Percentiles rank a stretch among this genome's conserved stretches.
Evolutionary conservation across 345 rosid species (phyloP).

Genomic region (Clausena lansium): DNA sequence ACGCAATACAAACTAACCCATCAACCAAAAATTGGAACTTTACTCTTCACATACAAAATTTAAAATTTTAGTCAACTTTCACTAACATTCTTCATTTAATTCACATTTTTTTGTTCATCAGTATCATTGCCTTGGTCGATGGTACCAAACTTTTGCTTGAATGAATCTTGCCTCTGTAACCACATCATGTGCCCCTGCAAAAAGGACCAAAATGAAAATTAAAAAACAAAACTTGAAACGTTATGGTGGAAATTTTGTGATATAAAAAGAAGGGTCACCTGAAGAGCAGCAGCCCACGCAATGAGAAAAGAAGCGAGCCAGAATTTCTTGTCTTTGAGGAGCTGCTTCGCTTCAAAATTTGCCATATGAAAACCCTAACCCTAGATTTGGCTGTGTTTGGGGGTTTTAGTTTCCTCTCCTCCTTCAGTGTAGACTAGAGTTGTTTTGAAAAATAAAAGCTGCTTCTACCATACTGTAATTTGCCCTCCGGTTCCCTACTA

Average conservation of each 20-base stretch:
- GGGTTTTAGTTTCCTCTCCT: not conserved
- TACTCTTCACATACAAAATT: not conserved
- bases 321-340: slow-evolving; percentile 80
- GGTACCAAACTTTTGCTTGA: slow-evolving; percentile 64
- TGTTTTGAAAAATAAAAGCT: not conserved
- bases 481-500: not conserved
- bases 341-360: slow-evolving; percentile 48
- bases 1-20: not conserved
- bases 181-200: slow-evolving; percentile 89
- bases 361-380: slow-evolving; percentile 42
- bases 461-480: not conserved
- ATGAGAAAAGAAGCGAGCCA: slow-evolving; percentile 79
- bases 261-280: slow-evolving; percentile 35
- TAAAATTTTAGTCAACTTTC: not conserved
- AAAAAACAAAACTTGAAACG: not conserved
- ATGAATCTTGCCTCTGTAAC: slow-evolving; percentile 83
- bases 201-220: not conserved
- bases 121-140: slow-evolving; percentile 16
- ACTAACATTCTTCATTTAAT: not conserved
- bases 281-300: slow-evolving; percentile 91
- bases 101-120: slow-evolving; percentile 21
- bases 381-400: not conserved
- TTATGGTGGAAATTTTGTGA: not conserved
- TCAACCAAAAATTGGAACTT: not conserved
- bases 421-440: not conserved